Evolutionary conservation across 1,284 basidiomycete species (phyloP).

Genomic region (Irpex rosettiformis): DNA sequence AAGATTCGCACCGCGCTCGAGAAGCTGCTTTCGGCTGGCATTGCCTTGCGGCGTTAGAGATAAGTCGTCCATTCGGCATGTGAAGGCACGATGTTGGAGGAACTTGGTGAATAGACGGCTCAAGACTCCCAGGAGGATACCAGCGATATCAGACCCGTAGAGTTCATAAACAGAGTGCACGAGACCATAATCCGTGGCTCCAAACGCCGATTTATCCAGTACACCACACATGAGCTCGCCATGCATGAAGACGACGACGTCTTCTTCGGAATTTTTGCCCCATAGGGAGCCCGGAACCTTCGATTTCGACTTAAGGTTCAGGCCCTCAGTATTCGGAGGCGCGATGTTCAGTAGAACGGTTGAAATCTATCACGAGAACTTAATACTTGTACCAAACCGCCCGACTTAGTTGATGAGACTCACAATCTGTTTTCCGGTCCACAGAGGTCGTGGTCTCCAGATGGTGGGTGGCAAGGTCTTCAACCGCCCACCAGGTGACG

Average conservation of each 20-base stretch:
- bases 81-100: conserved; percentile 95
- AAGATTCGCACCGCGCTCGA: conserved; percentile 67
- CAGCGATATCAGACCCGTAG: conserved; percentile 91
- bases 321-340: conserved; percentile 75
- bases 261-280: conserved; percentile 78
- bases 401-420: conserved; percentile 26
- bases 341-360: conserved; percentile 93
- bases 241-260: conserved; percentile 87
- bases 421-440: conserved; percentile 99
- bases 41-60: conserved; percentile 87
- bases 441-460: conserved; percentile 86
- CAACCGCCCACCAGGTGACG: conserved; percentile 66
- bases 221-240: conserved; percentile 93
- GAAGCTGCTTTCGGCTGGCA: conserved; percentile 61
- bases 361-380: conserved; percentile 63
- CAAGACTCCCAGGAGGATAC: conserved; percentile 89
- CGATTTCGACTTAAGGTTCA: conserved; percentile 85
- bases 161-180: conserved; percentile 99
- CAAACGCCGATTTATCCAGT: conserved; percentile 97
- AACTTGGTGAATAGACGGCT: conserved; percentile 96
- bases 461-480: conserved; percentile 88
- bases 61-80: conserved; percentile 98
- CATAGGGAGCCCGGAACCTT: conserved; percentile 87
- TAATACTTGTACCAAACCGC: conserved; percentile 12
- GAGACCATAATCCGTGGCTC: conserved; percentile 93